Conservation (phyloP, 2,329 filamentous ascomycete species). For the Thielaviopsis musarum region DNA sequence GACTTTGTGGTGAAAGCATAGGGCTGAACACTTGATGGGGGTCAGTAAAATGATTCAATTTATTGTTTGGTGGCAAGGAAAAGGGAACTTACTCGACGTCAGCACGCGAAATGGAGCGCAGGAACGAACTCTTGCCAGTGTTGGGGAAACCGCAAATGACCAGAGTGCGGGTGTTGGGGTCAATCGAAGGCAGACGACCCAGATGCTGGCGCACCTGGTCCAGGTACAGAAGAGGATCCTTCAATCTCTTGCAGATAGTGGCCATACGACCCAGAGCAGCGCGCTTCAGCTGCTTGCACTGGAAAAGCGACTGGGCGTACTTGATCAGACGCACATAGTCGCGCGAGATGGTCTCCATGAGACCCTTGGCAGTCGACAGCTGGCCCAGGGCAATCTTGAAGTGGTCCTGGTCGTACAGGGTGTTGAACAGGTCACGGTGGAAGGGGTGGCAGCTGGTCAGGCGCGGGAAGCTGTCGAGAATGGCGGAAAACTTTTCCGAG, state of each 20-base stretch:
- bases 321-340: conserved; percentile 85
- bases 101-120: conserved; percentile 79
- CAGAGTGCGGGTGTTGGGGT: conserved; percentile 90
- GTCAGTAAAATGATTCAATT: neutral
- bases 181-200: conserved; percentile 93
- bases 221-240: conserved; percentile 86
- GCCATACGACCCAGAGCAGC: conserved; percentile 96
- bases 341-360: conserved; percentile 89
- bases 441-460: conserved; percentile 92
- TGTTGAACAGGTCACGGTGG: conserved; percentile 72
- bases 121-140: conserved; percentile 90
- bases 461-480: conserved; percentile 83
- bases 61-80: neutral
- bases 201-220: conserved; percentile 88
- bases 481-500: conserved; percentile 77
- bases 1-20: conserved; percentile 98
- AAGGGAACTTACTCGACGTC: conserved; percentile 50
- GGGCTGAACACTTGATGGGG: conserved; percentile 38
- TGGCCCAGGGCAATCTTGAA: conserved; percentile 95
- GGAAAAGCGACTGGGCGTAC: conserved; percentile 92
- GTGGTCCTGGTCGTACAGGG: conserved; percentile 94
- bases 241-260: conserved; percentile 84
- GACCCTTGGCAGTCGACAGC: conserved; percentile 83
- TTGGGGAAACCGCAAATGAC: conserved; percentile 97
- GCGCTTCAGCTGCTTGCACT: conserved; percentile 97